Base-by-base conservation (phyloP, 345 rosid species). In the Eucalyptus tenuipes region DNA sequence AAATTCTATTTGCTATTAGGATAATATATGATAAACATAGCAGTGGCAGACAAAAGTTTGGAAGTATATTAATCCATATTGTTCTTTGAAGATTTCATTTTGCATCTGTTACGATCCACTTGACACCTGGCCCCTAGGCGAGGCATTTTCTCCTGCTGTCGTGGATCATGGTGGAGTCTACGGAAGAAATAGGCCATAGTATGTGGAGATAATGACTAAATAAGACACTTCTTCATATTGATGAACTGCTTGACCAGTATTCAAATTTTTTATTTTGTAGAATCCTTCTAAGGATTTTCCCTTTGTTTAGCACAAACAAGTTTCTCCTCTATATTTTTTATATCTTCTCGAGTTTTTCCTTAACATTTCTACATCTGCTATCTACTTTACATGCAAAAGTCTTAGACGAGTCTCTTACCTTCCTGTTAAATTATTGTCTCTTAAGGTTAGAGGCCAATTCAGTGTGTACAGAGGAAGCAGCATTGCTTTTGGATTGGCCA, bases 371-470 rank as follows among this genome's bases (percentile, higher is more conserved):
- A 75, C 82, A 75, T 75, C 82, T 37, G 47, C 45, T 40, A 75
- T 40, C 82, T 85, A 31, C 24, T 71, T 49, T n/a, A 53, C 50
- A 85, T 29, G 50, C 31, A 14, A 80, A 66, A 48, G n/a, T 50
- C 87, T 79, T 85, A 75, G 22, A 45, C 33, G 44, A 52, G n/a
- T 86, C 85, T 71, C 88, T 87, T 87, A 6, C 85, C 66, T 40
- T 44, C 25, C 86, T 79, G 17, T 44, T 85, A 47, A 27, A 64
- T 71, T 44, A 31, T 52, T 88, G 37, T 88, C 82, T 88, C 80
- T 91, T 87, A 92, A 98, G 99, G 99, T 98, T 85, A 95, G 98
- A 94, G 99, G 99, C 91, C 98, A 98, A 91, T 93, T 98, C 88
- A 95, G 98, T 89, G 92, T 95, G 85, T 96, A 96, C 90, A 91